phyloP scores from a whole-genome alignment of 2,329 filamentous ascomycete species.

The Fusarium staphyleae region DNA sequence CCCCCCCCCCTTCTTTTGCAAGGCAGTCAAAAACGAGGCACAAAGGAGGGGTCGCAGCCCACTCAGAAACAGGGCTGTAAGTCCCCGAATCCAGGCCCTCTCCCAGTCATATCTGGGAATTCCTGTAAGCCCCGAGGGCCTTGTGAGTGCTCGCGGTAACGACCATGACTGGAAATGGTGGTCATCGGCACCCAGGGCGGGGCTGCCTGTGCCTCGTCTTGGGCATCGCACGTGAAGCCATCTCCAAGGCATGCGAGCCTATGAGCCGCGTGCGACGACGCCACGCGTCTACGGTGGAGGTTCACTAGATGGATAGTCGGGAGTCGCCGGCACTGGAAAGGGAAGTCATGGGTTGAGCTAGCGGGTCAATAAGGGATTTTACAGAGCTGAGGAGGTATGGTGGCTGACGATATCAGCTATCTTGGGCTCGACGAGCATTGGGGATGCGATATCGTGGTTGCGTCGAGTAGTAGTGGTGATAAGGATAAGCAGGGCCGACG shows the following conservation, averaged over 20 bases:
- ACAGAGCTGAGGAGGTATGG: constrained; percentile 30
- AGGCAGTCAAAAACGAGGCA: constrained; percentile 17
- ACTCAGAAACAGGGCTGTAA: constrained; percentile 30
- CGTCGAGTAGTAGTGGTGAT: constrained; percentile 27
- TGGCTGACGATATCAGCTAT: constrained; percentile 32
- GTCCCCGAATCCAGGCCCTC: constrained; percentile 14
- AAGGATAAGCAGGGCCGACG: constrained; percentile 34
- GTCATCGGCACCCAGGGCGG: constrained; percentile 38
- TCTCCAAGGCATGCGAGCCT: constrained; percentile 26
- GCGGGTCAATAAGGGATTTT: constrained; percentile 17
- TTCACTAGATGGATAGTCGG: constrained; percentile 23
- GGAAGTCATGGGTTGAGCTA: constrained; percentile 40
- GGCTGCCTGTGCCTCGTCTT: constrained; percentile 25
- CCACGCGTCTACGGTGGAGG: constrained; percentile 35
- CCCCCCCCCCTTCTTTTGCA: neutral
- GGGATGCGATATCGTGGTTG: constrained; percentile 4
- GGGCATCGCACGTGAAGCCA: constrained; percentile 37
- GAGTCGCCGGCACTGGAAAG: constrained; percentile 28
- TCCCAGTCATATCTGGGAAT: constrained; percentile 37
- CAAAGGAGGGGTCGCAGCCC: constrained; percentile 25
- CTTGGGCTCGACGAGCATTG: neutral
- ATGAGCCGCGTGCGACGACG: constrained; percentile 33
- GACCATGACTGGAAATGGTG: constrained; percentile 28
- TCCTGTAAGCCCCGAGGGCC: constrained; percentile 26
- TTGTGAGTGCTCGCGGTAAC: constrained; percentile 25